A percentile compares a stretch with the other conserved stretches of the same genome.
phyloP scores from a whole-genome alignment of 768 basidiomycete genomes.

The Lyophyllum atratum region DNA sequence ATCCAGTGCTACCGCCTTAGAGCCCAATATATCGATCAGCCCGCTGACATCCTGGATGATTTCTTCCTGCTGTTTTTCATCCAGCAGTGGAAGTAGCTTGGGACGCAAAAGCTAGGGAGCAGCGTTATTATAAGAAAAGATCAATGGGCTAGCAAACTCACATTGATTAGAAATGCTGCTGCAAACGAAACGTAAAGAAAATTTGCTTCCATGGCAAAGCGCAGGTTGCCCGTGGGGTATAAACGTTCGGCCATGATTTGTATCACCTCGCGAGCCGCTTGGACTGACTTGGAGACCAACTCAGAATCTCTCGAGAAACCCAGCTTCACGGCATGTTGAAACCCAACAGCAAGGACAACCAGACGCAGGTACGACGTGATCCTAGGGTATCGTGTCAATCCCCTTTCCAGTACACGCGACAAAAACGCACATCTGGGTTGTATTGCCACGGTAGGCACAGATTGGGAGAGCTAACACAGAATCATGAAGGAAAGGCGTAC shows the following conservation, averaged over 20 bases:
- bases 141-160: constrained; percentile 26
- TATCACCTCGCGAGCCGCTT: constrained; percentile 59
- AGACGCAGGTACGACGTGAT: constrained; percentile 56
- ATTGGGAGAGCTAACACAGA: constrained; percentile 38
- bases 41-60: constrained; percentile 45
- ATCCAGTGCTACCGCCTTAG: constrained; percentile 53
- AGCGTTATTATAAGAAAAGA: constrained; percentile 1
- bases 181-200: constrained; percentile 59
- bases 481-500: background rate
- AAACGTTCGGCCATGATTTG: constrained; percentile 52
- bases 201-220: constrained; percentile 56
- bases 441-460: constrained; percentile 45
- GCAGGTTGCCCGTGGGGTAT: constrained; percentile 54
- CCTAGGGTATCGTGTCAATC: constrained; percentile 29
- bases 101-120: constrained; percentile 49
- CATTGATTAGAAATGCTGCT: constrained; percentile 62
- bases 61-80: constrained; percentile 36
- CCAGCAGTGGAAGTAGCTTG: constrained; percentile 44
- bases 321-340: constrained; percentile 47
- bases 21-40: constrained; percentile 48
- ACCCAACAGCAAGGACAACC: constrained; percentile 56
- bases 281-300: constrained; percentile 48
- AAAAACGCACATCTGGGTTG: constrained; percentile 40
- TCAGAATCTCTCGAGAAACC: constrained; percentile 42
- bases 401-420: background rate